These are phyloP conservation scores for Prunus armeniaca DNA, from an alignment of 306 rosid species.

Conservation along the genomic window DNA sequence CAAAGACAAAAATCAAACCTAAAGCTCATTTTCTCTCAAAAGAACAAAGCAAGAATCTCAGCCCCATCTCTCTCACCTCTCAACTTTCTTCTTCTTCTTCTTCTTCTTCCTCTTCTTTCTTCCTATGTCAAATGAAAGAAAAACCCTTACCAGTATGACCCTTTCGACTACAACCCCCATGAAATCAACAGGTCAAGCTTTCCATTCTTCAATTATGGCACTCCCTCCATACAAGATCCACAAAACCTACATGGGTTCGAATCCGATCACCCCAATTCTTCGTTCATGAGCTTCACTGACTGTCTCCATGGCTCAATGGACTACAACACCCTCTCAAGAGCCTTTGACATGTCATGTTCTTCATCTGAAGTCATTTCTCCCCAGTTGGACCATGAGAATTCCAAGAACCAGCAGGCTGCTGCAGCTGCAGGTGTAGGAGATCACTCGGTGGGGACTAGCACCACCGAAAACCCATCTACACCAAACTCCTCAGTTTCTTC, in stretches of 20 bases:
- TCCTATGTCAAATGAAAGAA: slow-evolving; percentile 54
- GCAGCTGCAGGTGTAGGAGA: slow-evolving; percentile 34
- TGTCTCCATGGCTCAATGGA: slow-evolving; percentile 70
- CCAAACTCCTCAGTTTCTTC: slow-evolving; percentile 64
- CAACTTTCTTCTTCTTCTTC: not conserved
- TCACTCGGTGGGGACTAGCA: slow-evolving; percentile 27
- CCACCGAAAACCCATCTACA: slow-evolving; percentile 37
- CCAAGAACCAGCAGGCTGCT: slow-evolving; percentile 16
- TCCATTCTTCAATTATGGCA: slow-evolving; percentile 36
- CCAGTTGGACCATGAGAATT: slow-evolving; percentile 25
- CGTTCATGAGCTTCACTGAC: slow-evolving; percentile 63
- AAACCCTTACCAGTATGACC: slow-evolving; percentile 37
- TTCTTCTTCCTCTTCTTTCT: not conserved
- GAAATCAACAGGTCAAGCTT: slow-evolving; percentile 40
- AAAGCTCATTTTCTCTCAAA: slow-evolving; percentile 33
- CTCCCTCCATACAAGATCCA: slow-evolving; percentile 13
- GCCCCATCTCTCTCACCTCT: slow-evolving; percentile 10
- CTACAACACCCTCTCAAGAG: slow-evolving; percentile 66
- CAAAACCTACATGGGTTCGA: slow-evolving; percentile 40
- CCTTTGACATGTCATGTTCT: slow-evolving; percentile 83
- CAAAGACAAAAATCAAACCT: slow-evolving; percentile 13
- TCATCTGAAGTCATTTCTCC: slow-evolving; percentile 60
- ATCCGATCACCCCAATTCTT: slow-evolving; percentile 15
- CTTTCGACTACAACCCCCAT: slow-evolving; percentile 53
- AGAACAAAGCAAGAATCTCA: slow-evolving; percentile 8